phyloP scores from a whole-genome alignment of 2,329 filamentous ascomycete genomes.

The Orbilia javanica region DNA sequence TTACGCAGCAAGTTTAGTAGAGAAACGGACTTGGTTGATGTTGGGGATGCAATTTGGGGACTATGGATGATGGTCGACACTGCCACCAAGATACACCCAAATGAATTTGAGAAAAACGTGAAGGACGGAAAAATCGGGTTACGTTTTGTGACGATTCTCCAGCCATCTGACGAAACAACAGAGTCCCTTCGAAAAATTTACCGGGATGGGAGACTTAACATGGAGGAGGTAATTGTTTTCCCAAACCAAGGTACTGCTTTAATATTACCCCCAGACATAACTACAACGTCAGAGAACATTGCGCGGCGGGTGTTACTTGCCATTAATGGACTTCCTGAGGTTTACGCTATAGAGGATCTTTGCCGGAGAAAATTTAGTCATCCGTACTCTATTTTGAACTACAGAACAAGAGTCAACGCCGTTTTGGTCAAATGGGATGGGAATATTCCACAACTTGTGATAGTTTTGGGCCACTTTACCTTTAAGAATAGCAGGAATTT shows the following conservation, averaged over 20 bases:
- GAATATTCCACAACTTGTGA: slow-evolving; percentile 19
- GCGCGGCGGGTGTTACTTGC: slow-evolving; percentile 16
- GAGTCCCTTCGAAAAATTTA: not conserved
- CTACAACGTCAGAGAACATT: not conserved
- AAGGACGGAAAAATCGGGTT: not conserved
- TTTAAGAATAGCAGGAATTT: not conserved
- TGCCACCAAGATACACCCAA: not conserved
- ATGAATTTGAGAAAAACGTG: not conserved
- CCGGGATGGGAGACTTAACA: not conserved
- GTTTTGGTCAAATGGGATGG: slow-evolving; percentile 18
- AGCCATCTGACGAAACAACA: slow-evolving; percentile 26
- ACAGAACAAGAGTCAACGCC: slow-evolving; percentile 23
- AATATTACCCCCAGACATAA: not conserved
- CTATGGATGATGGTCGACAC: slow-evolving; percentile 27
- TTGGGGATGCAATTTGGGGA: slow-evolving; percentile 34
- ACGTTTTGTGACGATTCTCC: slow-evolving; percentile 25
- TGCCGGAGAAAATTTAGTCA: slow-evolving; percentile 4
- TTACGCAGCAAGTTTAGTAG: slow-evolving; percentile 5
- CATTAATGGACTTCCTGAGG: slow-evolving; percentile 17
- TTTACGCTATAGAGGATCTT: slow-evolving; percentile 31
- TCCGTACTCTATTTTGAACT: slow-evolving; percentile 25
- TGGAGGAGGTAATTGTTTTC: not conserved
- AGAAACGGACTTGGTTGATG: not conserved
- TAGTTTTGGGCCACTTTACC: slow-evolving; percentile 19
- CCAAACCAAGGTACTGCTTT: not conserved